Base-by-base conservation (phyloP, 1,284 basidiomycete genomes). In the Porodaedalea pini region DNA sequence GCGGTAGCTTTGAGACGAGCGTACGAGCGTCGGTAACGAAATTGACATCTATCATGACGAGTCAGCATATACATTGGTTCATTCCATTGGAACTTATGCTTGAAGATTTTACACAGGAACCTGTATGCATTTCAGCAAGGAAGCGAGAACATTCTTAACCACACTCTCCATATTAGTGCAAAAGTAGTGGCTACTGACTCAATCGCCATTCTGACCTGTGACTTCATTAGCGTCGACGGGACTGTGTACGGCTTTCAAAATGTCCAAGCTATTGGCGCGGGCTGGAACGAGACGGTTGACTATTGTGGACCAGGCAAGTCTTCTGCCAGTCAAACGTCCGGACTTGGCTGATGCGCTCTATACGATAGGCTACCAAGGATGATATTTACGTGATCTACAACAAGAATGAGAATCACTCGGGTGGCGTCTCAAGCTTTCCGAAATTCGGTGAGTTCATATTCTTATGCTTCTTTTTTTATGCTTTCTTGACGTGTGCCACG, bases 11-110 rank as follows among this genome's bases (percentile, higher is more conserved):
- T 43, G 70, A 73, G 44, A 79, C 78, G 1, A 69, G 65, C 0
- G 69, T 83, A 25, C 69, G 71, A 49, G 81, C 81, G 0, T 73
- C 66, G 3, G 77, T 80, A 0, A 76, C 78, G 0, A 68, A 78
- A 63, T 69, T 76, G 71, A 84, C 82, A 1, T 82, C 81, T 0
- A 79, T 83, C 54, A 82, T 83, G 80, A 66, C 81, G 13, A 82
- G 79, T 1, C 78, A 77, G 64, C 81, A 78, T 67, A 74, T 75
- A 48, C 83, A 77, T 66, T 82, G 79, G 79, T 78, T 7, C 36
- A 3, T 27, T 41, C 15, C 29, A 11, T 15, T 8, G 1, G 15
- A 6, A 3, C 23, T 36, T 40, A 19, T n/a, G 39, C 23, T 48
- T 25, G 8, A 4, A 25, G n/a, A 29, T 43, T 17, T 11, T 43